Percentiles rank a stretch among this genome's conserved stretches.
phyloP scores from a whole-genome alignment of 257 asterid genomes.

The Orobanche coerulescens region DNA sequence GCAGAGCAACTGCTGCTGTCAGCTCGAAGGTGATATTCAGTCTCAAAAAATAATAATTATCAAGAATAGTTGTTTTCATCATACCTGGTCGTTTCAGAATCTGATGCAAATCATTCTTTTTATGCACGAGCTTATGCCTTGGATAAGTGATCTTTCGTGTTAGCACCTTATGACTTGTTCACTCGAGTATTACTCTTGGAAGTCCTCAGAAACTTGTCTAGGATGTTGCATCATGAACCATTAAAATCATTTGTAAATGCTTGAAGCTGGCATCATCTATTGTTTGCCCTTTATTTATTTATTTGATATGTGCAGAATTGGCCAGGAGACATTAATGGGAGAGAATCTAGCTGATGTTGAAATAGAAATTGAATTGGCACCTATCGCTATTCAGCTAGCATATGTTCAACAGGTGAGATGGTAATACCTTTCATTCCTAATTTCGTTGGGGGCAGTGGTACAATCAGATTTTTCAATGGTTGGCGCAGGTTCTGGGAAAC shows the following conservation, averaged over 20 bases:
- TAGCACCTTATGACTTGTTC: too few species aligned
- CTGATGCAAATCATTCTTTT: neutral
- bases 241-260: slow-evolving; percentile 15
- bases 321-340: slow-evolving; percentile 85
- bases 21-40: slow-evolving; percentile 60
- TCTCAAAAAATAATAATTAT: slow-evolving; percentile 10
- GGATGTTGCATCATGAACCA: neutral
- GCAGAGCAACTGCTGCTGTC: slow-evolving; percentile 87
- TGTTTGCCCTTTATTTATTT: slow-evolving; percentile 4
- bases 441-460: slow-evolving; percentile 10
- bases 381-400: slow-evolving; percentile 85
- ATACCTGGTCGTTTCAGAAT: neutral
- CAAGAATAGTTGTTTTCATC: neutral
- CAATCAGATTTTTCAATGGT: neutral
- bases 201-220: too few species aligned
- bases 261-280: slow-evolving; percentile 3
- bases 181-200: too few species aligned
- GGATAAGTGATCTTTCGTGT: too few species aligned
- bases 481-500: slow-evolving; percentile 62
- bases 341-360: slow-evolving; percentile 72
- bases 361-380: slow-evolving; percentile 81
- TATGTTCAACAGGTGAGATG: slow-evolving; percentile 73
- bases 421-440: neutral
- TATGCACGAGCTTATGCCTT: neutral
- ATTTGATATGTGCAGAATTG: slow-evolving; percentile 44